A percentile compares a stretch with the other conserved stretches of the same genome.
Conservation (phyloP, 495 filamentous ascomycete genomes). For the Clavariopsis aquatica region DNA sequence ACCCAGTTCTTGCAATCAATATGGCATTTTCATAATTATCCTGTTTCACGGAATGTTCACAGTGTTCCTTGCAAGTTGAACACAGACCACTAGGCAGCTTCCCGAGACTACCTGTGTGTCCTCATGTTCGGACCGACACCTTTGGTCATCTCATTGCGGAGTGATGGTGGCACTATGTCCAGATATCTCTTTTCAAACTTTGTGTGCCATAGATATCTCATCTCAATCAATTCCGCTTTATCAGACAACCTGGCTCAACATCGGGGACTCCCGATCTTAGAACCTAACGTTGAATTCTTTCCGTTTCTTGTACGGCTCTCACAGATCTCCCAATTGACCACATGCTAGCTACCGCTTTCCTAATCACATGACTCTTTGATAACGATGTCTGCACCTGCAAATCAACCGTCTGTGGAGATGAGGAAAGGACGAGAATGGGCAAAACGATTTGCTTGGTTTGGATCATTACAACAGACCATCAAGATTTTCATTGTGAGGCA, state of each 20-base stretch:
- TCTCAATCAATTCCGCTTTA: background rate
- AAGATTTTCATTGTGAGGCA: slow-evolving; percentile 3
- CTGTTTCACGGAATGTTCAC: background rate
- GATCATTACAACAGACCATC: background rate
- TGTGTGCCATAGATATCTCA: background rate
- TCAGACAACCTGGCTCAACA: background rate
- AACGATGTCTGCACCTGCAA: background rate
- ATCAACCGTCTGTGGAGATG: background rate
- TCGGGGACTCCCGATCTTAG: background rate
- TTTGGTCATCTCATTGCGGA: background rate
- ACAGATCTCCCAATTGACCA: background rate
- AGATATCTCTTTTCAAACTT: background rate
- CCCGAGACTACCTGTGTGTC: background rate
- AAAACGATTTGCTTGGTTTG: slow-evolving; percentile 1
- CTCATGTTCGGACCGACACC: background rate
- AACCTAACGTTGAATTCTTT: background rate
- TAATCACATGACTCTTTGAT: background rate
- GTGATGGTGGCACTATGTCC: background rate
- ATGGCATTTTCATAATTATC: background rate
- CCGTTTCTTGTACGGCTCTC: background rate
- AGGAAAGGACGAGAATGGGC: background rate
- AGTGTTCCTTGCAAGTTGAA: background rate
- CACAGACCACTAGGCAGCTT: background rate
- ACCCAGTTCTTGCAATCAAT: background rate
- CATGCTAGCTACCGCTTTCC: background rate